Evolutionary conservation across 495 filamentous ascomycete species (phyloP).

Genomic region (Hamigera avellanea): DNA sequence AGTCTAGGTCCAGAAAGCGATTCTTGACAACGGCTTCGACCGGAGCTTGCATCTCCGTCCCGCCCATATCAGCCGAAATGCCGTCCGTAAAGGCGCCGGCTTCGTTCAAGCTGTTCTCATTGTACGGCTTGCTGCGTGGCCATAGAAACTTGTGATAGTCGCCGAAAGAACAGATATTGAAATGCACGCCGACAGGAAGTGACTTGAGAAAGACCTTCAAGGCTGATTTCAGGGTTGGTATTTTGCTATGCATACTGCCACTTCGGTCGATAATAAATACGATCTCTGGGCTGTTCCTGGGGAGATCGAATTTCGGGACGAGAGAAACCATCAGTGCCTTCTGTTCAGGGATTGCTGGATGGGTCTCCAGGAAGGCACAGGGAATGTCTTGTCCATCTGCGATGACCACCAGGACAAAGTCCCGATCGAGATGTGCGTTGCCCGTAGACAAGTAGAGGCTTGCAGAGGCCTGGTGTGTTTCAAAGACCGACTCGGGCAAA

Average conservation of each 20-base stretch:
- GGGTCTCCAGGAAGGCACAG: constrained; percentile 5
- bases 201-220: constrained; percentile 60
- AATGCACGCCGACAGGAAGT: constrained; percentile 51
- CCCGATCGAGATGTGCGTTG: constrained; percentile 30
- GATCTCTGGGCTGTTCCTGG: constrained; percentile 43
- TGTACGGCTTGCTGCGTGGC: constrained; percentile 43
- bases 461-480: constrained; percentile 42
- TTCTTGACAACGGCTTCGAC: constrained; percentile 39
- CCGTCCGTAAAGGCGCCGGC: constrained; percentile 38
- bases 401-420: constrained; percentile 27
- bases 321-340: constrained; percentile 6
- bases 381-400: constrained; percentile 4
- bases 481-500: constrained; percentile 27
- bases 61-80: constrained; percentile 46
- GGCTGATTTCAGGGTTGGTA: constrained; percentile 42
- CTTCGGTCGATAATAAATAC: constrained; percentile 62
- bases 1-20: constrained; percentile 36
- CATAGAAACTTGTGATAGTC: constrained; percentile 43
- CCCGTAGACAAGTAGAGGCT: constrained; percentile 35
- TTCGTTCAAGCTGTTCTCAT: constrained; percentile 31
- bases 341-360: constrained; percentile 3
- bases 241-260: constrained; percentile 51
- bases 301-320: constrained; percentile 41
- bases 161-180: constrained; percentile 71
- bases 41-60: constrained; percentile 53